A percentile compares a stretch with the other conserved stretches of the same genome.
These are phyloP conservation scores for Anisodus tanguticus DNA, from an alignment of 257 asterid genomes.

Conservation along the genomic window DNA sequence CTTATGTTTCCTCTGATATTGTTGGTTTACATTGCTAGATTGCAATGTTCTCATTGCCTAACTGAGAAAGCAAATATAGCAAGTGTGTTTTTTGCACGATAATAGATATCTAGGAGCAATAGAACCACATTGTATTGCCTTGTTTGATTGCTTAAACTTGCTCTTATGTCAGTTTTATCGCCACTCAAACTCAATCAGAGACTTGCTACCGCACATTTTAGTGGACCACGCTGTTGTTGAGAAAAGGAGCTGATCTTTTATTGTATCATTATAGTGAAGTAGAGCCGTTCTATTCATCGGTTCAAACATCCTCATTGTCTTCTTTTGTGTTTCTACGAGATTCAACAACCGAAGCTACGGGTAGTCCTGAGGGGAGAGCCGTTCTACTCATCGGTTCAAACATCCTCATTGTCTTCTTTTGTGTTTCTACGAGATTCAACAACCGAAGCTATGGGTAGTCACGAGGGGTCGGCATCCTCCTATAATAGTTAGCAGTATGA, in stretches of 20 bases:
- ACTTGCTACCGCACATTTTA: constrained; percentile 48
- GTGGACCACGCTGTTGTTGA: constrained; percentile 26
- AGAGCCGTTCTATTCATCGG: neutral
- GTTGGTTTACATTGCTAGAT: neutral
- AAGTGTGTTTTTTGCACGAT: neutral
- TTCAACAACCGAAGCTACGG: too few relatives aligned
- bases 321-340: too few relatives aligned
- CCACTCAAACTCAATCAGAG: constrained; percentile 52
- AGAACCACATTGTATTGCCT: neutral
- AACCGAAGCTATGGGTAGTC: too few relatives aligned
- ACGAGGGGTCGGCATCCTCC: too few relatives aligned
- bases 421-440: too few relatives aligned
- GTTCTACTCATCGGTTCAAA: neutral
- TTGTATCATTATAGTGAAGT: neutral
- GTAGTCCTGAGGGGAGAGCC: neutral
- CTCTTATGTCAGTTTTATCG: constrained; percentile 53
- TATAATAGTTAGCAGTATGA: too few relatives aligned
- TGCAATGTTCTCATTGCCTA: neutral
- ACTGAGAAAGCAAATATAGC: neutral
- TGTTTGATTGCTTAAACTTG: constrained; percentile 15
- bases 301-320: too few relatives aligned
- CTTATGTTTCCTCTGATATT: neutral
- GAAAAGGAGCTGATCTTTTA: constrained; percentile 34
- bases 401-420: too few relatives aligned
- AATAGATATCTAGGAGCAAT: neutral